These are phyloP conservation scores for Cenchrus americanus DNA, from an alignment of 176 grass and related monocot species.

Conservation along the genomic window DNA sequence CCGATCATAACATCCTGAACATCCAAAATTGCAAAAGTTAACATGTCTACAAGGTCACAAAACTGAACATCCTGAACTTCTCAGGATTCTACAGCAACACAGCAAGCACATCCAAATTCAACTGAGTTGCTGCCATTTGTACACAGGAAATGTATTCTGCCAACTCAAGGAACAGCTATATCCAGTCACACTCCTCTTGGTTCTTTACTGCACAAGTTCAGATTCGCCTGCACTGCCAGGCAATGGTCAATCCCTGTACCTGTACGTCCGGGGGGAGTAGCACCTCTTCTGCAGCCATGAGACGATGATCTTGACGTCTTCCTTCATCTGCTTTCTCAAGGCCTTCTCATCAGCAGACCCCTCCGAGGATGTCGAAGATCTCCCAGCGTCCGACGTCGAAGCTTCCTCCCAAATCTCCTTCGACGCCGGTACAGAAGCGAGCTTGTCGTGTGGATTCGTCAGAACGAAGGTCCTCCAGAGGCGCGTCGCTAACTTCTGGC, in stretches of 20 bases:
- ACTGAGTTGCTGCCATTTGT: not conserved
- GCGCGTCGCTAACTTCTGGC: not conserved
- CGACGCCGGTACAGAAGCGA: not conserved
- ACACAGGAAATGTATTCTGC: slow-evolving; percentile 3
- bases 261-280: slow-evolving; percentile 36
- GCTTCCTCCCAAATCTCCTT: not conserved
- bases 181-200: slow-evolving; percentile 8
- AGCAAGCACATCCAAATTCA: not conserved
- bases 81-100: not conserved
- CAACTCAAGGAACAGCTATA: slow-evolving; percentile 32
- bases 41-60: not conserved
- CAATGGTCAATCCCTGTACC: slow-evolving; percentile 29
- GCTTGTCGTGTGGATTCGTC: not conserved
- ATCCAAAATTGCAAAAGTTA: slow-evolving; percentile 7
- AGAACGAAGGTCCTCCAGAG: slow-evolving; percentile 25
- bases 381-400: not conserved
- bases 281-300: slow-evolving; percentile 54
- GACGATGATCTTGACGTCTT: slow-evolving; percentile 41
- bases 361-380: not conserved
- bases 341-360: not conserved
- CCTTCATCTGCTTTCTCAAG: not conserved
- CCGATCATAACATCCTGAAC: not conserved
- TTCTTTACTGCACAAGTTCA: slow-evolving; percentile 23
- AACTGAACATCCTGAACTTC: not conserved
- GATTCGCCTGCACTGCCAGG: not conserved